Evolutionary conservation across 2,329 filamentous ascomycete genomes (phyloP).

Genomic region (Lachnellula arida): DNA sequence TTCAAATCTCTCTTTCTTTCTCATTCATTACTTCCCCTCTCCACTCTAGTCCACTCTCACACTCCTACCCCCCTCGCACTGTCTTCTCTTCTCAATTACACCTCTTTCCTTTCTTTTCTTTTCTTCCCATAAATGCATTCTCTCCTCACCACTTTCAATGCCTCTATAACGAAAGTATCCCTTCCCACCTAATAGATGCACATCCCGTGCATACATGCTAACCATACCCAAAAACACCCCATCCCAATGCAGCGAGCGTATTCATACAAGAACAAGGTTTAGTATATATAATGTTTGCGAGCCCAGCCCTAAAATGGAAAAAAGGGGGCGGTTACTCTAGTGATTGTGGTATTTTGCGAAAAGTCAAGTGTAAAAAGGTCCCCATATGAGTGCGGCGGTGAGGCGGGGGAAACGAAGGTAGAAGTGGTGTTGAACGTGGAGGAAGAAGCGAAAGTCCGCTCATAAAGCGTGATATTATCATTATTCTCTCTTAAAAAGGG

Average conservation of each 20-base stretch:
- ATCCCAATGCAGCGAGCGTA: background rate
- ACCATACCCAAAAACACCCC: background rate
- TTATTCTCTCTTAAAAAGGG: background rate
- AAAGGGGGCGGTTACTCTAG: conserved; percentile 30
- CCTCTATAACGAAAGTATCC: background rate
- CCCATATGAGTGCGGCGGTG: background rate
- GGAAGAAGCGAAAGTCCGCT: conserved; percentile 5
- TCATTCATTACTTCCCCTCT: background rate
- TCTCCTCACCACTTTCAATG: background rate
- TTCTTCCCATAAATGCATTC: background rate
- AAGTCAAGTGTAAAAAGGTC: conserved; percentile 1
- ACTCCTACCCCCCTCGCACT: background rate
- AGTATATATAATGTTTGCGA: background rate
- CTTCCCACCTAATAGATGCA: conserved; percentile 1
- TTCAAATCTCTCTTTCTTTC: background rate
- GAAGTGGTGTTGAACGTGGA: background rate
- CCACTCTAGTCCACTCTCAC: background rate
- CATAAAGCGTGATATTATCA: conserved; percentile 8
- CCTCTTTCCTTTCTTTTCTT: background rate
- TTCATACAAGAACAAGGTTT: background rate
- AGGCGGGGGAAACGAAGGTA: conserved; percentile 16
- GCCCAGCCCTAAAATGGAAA: conserved; percentile 1
- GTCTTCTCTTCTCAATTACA: background rate
- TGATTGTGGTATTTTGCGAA: conserved; percentile 24
- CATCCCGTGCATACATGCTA: background rate